A percentile compares a stretch with the other conserved stretches of the same genome.
phyloP scores from a whole-genome alignment of 1,284 basidiomycete genomes.

The Quambalaria eucalypti region DNA sequence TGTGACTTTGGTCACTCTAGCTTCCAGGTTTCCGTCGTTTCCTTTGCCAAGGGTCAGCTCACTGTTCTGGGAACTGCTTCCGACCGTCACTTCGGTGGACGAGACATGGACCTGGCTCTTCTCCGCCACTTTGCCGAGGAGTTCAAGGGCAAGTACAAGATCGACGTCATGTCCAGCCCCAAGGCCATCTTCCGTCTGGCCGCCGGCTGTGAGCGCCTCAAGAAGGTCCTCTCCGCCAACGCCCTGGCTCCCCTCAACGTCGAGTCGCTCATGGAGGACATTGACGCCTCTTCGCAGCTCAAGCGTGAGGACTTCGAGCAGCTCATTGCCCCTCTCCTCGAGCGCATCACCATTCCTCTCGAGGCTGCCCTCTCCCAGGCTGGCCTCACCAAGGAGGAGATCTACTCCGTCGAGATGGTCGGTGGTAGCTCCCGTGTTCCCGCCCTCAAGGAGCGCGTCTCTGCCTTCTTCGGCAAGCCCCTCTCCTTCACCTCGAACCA shows the following conservation, averaged over 20 bases:
- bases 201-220: constrained; percentile 44
- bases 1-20: constrained; percentile 46
- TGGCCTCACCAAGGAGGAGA: constrained; percentile 41
- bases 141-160: constrained; percentile 47
- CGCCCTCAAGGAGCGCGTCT: constrained; percentile 52
- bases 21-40: constrained; percentile 46
- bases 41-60: constrained; percentile 45
- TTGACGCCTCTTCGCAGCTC: constrained; percentile 43
- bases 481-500: constrained; percentile 48
- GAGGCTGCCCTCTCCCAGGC: constrained; percentile 38
- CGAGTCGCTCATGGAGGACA: constrained; percentile 46
- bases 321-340: constrained; percentile 39
- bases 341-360: constrained; percentile 33
- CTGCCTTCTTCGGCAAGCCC: constrained; percentile 52
- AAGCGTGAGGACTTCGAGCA: constrained; percentile 45
- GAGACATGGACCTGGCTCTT: constrained; percentile 45
- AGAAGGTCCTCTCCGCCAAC: constrained; percentile 47
- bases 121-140: constrained; percentile 44
- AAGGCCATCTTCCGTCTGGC: constrained; percentile 45
- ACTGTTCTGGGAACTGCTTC: constrained; percentile 42
- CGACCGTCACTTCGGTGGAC: constrained; percentile 45
- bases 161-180: constrained; percentile 43
- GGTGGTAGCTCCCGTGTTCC: constrained; percentile 45
- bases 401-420: constrained; percentile 43
- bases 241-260: constrained; percentile 44